Evolutionary conservation across 2,329 filamentous ascomycete genomes (phyloP).

Genomic region (Colletotrichum australisinense): DNA sequence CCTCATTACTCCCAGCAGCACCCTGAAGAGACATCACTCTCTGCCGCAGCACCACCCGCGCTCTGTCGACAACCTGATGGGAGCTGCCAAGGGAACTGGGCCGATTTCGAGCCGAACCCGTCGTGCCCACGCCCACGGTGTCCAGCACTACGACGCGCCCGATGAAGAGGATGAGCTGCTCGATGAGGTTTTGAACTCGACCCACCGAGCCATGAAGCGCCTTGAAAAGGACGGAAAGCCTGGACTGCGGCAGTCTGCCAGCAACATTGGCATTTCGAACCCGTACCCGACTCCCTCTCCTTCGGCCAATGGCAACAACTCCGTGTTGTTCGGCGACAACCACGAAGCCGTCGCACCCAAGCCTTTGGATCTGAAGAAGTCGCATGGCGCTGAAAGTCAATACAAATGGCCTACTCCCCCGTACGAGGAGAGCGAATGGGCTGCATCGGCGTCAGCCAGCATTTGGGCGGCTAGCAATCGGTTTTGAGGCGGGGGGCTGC

Average conservation of each 20-base stretch:
- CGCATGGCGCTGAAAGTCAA: slow-evolving; percentile 51
- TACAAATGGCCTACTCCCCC: slow-evolving; percentile 95
- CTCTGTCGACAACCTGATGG: slow-evolving; percentile 72
- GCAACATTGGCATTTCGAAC: slow-evolving; percentile 70
- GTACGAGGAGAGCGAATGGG: slow-evolving; percentile 95
- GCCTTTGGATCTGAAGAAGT: slow-evolving; percentile 76
- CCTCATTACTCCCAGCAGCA: slow-evolving; percentile 60
- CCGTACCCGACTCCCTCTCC: slow-evolving; percentile 77
- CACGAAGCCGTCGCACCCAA: slow-evolving; percentile 73
- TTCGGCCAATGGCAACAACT: slow-evolving; percentile 82
- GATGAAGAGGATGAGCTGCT: slow-evolving; percentile 97
- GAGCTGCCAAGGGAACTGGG: slow-evolving; percentile 62
- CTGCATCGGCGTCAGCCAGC: slow-evolving; percentile 82
- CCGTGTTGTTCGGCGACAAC: slow-evolving; percentile 77
- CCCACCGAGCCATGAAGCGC: slow-evolving; percentile 78
- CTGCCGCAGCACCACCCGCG: slow-evolving; percentile 68
- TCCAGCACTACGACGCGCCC: slow-evolving; percentile 90
- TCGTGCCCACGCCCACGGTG: slow-evolving; percentile 81
- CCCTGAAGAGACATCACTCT: slow-evolving; percentile 74
- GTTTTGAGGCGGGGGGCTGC: slow-evolving; percentile 55
- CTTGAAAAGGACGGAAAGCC: slow-evolving; percentile 68
- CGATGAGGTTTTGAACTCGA: slow-evolving; percentile 86
- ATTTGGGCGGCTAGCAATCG: slow-evolving; percentile 80
- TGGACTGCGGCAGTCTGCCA: slow-evolving; percentile 70
- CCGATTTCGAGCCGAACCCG: slow-evolving; percentile 85